Conservation (phyloP, 768 basidiomycete genomes). For the Filobasidium wieringae region DNA sequence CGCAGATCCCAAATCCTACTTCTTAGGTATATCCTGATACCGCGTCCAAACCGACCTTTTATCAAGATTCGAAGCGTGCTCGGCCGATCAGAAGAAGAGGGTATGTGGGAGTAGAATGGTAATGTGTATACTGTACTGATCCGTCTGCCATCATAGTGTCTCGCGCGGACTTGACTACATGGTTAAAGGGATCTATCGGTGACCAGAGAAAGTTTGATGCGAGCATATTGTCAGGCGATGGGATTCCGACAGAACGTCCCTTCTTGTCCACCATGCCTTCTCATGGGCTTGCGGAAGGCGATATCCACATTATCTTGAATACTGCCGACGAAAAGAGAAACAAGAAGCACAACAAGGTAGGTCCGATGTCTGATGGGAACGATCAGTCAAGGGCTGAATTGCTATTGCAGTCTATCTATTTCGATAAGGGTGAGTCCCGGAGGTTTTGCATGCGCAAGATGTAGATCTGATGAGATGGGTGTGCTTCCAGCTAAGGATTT, state of each 20-base stretch:
- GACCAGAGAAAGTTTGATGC: constrained; percentile 35
- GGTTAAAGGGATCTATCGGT: constrained; percentile 23
- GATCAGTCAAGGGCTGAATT: constrained; percentile 1
- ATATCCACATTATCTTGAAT: constrained; percentile 29
- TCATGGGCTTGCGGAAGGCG: constrained; percentile 15
- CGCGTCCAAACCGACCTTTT: constrained; percentile 24
- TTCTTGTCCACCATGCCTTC: not conserved
- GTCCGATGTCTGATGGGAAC: constrained; percentile 23
- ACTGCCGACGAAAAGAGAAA: constrained; percentile 22
- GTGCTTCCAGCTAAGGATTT: constrained; percentile 24
- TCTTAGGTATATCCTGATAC: constrained; percentile 30
- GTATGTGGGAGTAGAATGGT: constrained; percentile 13
- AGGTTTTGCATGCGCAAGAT: no score
- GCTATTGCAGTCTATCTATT: constrained; percentile 24
- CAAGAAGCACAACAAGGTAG: constrained; percentile 21
- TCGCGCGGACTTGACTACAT: constrained; percentile 27
- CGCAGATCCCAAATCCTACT: not conserved
- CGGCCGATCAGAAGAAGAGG: constrained; percentile 29
- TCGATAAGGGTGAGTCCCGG: constrained; percentile 21
- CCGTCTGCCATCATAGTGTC: constrained; percentile 18
- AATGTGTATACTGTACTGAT: not conserved
- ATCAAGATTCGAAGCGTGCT: constrained; percentile 32
- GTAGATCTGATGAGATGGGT: not conserved
- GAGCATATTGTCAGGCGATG: not conserved
- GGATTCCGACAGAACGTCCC: not conserved